Percentiles rank a stretch among this genome's conserved stretches.
phyloP scores from a whole-genome alignment of 768 basidiomycete species.

The Suillus cothurnatus region DNA sequence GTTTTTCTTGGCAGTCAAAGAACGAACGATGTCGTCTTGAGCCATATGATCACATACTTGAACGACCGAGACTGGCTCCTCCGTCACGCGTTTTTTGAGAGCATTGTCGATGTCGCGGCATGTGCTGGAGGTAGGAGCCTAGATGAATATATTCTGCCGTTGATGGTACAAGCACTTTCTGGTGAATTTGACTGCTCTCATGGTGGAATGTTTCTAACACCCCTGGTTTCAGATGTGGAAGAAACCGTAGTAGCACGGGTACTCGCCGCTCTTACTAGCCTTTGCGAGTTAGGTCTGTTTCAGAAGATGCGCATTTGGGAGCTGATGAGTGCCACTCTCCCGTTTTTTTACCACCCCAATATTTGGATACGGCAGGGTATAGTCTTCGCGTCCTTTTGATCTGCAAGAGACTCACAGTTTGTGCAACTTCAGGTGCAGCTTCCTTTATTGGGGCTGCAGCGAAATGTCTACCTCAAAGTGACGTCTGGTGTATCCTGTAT shows the following conservation, averaged over 20 bases:
- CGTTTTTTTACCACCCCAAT: slow-evolving; percentile 95
- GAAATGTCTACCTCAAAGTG: slow-evolving; percentile 78
- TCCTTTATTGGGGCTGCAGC: slow-evolving; percentile 89
- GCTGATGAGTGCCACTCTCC: slow-evolving; percentile 82
- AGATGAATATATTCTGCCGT: slow-evolving; percentile 95
- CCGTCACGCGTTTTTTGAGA: slow-evolving; percentile 91
- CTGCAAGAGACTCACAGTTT: slow-evolving; percentile 1
- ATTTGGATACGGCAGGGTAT: slow-evolving; percentile 94
- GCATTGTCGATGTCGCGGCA: slow-evolving; percentile 92
- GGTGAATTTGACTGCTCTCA: slow-evolving; percentile 48
- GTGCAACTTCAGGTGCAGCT: slow-evolving; percentile 60
- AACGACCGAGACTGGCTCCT: slow-evolving; percentile 94
- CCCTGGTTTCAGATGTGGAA: slow-evolving; percentile 72
- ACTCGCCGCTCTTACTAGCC: slow-evolving; percentile 80
- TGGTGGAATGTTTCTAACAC: not conserved
- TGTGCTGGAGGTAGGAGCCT: slow-evolving; percentile 90
- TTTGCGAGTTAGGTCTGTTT: slow-evolving; percentile 89
- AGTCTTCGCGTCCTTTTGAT: slow-evolving; percentile 9
- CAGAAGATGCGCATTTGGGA: slow-evolving; percentile 98
- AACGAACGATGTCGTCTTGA: slow-evolving; percentile 93
- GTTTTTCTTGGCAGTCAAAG: slow-evolving; percentile 91
- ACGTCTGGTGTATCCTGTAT: slow-evolving; percentile 97
- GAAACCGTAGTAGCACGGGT: slow-evolving; percentile 94
- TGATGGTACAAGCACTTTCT: slow-evolving; percentile 94
- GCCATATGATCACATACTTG: slow-evolving; percentile 81